Evolutionary conservation across 1,284 basidiomycete genomes (phyloP), one percentile per base, ranked within the genome.

Genomic region (Trichosporon coremiiforme): DNA sequence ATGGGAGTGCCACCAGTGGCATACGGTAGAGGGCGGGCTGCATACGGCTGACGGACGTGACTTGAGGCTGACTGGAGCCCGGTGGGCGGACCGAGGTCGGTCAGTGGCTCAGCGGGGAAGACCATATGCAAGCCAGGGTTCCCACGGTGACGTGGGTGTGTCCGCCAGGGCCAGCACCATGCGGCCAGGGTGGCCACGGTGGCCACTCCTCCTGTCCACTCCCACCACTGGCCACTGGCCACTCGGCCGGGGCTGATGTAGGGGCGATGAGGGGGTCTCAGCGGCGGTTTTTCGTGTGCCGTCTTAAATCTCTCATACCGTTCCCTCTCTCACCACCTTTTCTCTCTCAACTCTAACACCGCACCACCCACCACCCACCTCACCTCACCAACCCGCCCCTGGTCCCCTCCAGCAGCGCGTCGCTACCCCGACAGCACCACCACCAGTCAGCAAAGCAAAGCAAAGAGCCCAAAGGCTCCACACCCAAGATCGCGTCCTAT

Each of bases 401-500:
- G 7, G 17, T n/a, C 29, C 17, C 31, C 29, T n/a, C 31, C 15
- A 31, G 20, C 29, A 31, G 57, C 57, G 31, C 15, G 29, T 9
- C 57, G 17, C 29, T 38, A n/a, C 53, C 20, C 33, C 25, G 45
- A 22, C 53, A 13, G 45, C 55, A 8, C 29, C 50, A 2, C 68
- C 10, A 17, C 50, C 20, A 33, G n/a, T 31, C 57, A 25, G 12
- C 53, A 55, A 12, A n/a, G 12, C 13, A n/a, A 55, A 13, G 22
- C 53, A 35, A 25, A n/a, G 69, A 70, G 69, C 69, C 41, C 66
- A 69, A 62, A 29, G 66, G 65, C 66, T 67, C 69, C 66, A 31
- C 55, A 64, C 60, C 65, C 65, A 70, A 66, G 31, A 70, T 70
- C 66, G 22, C 47, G 66, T 67, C 66, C 66, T 50, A 57, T 17